Evolutionary conservation across 768 basidiomycete species (phyloP).

Genomic region (Calocera cornea): DNA sequence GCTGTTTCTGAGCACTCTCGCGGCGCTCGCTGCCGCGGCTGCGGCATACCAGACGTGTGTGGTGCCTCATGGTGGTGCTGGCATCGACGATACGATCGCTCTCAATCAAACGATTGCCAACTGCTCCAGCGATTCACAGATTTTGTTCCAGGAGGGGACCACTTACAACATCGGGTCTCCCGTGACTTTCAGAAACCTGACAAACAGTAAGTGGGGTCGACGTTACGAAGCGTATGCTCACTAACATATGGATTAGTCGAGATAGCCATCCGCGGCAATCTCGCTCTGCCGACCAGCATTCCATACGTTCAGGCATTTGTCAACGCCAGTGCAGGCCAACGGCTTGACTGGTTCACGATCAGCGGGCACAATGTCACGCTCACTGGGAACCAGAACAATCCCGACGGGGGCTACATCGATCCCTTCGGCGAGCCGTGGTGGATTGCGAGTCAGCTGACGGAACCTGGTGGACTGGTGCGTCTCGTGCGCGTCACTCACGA

Average conservation of each 20-base stretch:
- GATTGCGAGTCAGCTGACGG: not conserved
- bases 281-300: constrained; percentile 43
- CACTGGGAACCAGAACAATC: not conserved
- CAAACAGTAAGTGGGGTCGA: constrained; percentile 22
- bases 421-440: not conserved
- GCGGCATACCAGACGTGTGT: not conserved
- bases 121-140: constrained; percentile 15
- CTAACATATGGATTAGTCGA: constrained; percentile 27
- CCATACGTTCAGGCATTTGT: constrained; percentile 35
- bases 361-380: not conserved
- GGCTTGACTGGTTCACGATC: constrained; percentile 7
- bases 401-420: not conserved
- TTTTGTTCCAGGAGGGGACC: constrained; percentile 41
- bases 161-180: constrained; percentile 45
- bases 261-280: constrained; percentile 42
- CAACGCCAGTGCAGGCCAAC: not conserved
- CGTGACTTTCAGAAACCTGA: constrained; percentile 40
- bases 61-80: not conserved
- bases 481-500: not conserved
- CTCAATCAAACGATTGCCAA: not conserved
- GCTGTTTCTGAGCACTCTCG: not conserved
- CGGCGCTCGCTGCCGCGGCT: not conserved
- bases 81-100: not conserved
- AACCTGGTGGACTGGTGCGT: constrained; percentile 34
- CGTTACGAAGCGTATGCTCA: too few species aligned